A percentile compares a stretch with the other conserved stretches of the same genome.
Conservation (phyloP, 1,284 basidiomycete species). For the Tetrapyrgos nigripes region DNA sequence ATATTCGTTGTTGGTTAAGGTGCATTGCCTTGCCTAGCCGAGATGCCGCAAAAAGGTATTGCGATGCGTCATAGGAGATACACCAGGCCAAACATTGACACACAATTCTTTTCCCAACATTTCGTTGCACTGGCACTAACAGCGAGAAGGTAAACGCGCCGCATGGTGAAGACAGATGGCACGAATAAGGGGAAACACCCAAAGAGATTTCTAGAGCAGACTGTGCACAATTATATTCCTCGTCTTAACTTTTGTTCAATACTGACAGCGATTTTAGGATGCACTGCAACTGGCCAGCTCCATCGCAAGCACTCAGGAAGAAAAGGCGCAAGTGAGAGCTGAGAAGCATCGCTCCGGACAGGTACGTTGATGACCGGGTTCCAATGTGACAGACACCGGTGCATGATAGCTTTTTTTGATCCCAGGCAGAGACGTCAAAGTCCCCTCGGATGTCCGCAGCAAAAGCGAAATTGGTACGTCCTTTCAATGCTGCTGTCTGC, state of each 20-base stretch:
- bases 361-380: background rate
- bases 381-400: background rate
- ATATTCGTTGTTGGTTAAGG: too few species aligned
- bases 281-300: slow-evolving; percentile 8
- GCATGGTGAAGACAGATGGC: too few species aligned
- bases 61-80: too few species aligned
- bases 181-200: too few species aligned
- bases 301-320: slow-evolving; percentile 4
- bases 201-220: too few species aligned
- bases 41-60: too few species aligned
- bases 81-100: too few species aligned
- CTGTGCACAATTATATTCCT: background rate
- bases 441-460: background rate
- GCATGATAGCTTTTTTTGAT: background rate
- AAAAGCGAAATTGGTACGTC: slow-evolving; percentile 7
- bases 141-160: too few species aligned
- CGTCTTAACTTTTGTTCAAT: background rate
- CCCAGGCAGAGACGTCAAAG: background rate
- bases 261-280: slow-evolving; percentile 1
- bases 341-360: background rate
- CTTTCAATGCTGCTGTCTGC: background rate
- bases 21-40: too few species aligned
- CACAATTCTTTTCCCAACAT: too few species aligned
- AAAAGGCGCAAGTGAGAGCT: background rate
- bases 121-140: too few species aligned